Evolutionary conservation across 108 stramenopile genomes (phyloP).

Genomic region (Skeletonema potamos): DNA sequence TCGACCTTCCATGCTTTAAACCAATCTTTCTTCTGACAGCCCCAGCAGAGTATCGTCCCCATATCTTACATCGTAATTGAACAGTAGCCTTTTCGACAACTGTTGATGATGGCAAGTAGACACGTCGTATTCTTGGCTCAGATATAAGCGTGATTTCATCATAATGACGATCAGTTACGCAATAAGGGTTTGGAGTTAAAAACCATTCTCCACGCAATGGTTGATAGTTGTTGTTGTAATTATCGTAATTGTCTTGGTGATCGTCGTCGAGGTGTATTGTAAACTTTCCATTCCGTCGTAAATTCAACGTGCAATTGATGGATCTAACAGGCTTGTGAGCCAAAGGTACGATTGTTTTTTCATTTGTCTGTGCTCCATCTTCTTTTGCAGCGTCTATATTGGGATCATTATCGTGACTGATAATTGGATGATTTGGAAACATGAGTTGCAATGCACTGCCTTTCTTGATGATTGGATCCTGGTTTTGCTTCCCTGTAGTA

Average conservation of each 20-base stretch:
- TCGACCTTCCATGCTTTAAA: conserved; percentile 27
- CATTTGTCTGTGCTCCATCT: not conserved
- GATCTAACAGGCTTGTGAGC: conserved; percentile 20
- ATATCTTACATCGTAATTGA: conserved; percentile 39
- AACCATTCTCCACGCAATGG: conserved; percentile 66
- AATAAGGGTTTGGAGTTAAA: conserved; percentile 72
- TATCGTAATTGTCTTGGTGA: not conserved
- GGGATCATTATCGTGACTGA: not conserved
- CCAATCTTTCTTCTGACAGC: conserved; percentile 33
- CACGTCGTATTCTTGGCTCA: conserved; percentile 50
- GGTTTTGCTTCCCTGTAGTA: not conserved
- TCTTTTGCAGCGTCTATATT: not conserved
- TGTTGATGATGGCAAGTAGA: not conserved
- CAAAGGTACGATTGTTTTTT: not conserved
- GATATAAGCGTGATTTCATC: conserved; percentile 65
- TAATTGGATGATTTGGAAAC: conserved; percentile 15
- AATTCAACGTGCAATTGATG: conserved; percentile 28
- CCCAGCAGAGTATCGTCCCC: conserved; percentile 38
- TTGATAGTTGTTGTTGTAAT: conserved; percentile 7
- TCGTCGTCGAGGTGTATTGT: conserved; percentile 17
- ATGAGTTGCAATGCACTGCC: conserved; percentile 33
- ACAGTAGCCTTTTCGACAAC: conserved; percentile 36
- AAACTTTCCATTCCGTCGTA: conserved; percentile 42
- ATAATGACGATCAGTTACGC: conserved; percentile 78
- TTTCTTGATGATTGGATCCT: conserved; percentile 1